Evolutionary conservation across 345 rosid species (phyloP).

Genomic region (Passiflora organensis): DNA sequence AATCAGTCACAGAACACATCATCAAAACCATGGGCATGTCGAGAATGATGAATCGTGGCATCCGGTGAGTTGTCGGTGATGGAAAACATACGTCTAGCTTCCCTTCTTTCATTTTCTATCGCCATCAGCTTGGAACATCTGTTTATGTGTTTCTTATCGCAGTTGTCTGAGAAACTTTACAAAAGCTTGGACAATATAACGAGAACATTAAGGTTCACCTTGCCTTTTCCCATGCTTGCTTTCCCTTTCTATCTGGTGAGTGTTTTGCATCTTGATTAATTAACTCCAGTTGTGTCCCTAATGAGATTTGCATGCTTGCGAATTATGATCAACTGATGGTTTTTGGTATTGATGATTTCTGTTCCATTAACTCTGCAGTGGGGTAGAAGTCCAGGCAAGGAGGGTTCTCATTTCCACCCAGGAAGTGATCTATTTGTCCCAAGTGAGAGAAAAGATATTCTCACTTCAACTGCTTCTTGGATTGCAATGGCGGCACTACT

Average conservation of each 20-base stretch:
- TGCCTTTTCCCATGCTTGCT: constrained; percentile 91
- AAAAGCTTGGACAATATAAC: constrained; percentile 46
- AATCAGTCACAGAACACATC: constrained; percentile 95
- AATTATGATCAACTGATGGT: neutral
- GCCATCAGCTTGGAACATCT: neutral
- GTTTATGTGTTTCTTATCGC: constrained; percentile 8
- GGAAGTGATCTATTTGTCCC: constrained; percentile 68
- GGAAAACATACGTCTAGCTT: neutral
- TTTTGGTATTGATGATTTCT: neutral
- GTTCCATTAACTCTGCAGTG: constrained; percentile 39
- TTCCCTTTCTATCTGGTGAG: constrained; percentile 88
- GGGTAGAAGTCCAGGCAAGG: constrained; percentile 82
- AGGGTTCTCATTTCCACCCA: constrained; percentile 81
- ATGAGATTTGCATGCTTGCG: neutral
- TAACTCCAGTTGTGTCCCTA: neutral
- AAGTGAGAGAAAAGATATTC: constrained; percentile 57
- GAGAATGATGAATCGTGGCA: constrained; percentile 97
- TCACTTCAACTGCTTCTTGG: constrained; percentile 53
- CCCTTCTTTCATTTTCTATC: neutral
- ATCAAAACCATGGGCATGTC: constrained; percentile 91
- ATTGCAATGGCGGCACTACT: constrained; percentile 30
- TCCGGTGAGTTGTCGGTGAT: constrained; percentile 40
- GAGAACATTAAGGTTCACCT: constrained; percentile 52
- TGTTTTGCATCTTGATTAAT: neutral
- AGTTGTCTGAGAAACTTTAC: constrained; percentile 76